Conservation (phyloP, 345 rosid genomes). For the Clausena lansium region DNA sequence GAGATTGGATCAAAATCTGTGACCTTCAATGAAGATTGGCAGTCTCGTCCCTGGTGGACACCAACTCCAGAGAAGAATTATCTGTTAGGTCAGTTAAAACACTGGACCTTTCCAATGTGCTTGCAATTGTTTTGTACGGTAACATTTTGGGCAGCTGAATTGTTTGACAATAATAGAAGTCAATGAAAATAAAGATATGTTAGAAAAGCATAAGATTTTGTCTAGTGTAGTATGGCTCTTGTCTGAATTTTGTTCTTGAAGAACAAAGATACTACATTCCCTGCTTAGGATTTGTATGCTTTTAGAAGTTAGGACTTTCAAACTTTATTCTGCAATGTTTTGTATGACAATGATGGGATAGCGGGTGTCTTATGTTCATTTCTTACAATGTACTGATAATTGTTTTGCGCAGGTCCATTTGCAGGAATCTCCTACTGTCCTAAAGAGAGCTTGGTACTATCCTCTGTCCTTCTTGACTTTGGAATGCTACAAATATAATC, state of each 20-base stretch:
- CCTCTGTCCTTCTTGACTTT: constrained; percentile 14
- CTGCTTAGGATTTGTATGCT: not conserved
- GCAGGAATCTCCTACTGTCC: constrained; percentile 71
- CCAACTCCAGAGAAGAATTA: constrained; percentile 78
- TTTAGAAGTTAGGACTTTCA: not conserved
- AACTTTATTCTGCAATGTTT: not conserved
- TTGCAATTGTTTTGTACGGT: constrained; percentile 2
- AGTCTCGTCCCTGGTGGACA: constrained; percentile 97
- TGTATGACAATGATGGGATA: not conserved
- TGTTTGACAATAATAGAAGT: not conserved
- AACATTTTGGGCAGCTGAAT: constrained; percentile 1
- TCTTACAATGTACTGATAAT: constrained; percentile 7
- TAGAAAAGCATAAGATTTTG: not conserved
- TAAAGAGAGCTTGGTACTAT: constrained; percentile 58
- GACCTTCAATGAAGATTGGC: constrained; percentile 85
- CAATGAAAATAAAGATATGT: not conserved
- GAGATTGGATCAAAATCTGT: constrained; percentile 70
- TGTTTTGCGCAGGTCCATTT: constrained; percentile 67
- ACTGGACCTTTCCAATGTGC: not conserved
- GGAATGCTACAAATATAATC: not conserved
- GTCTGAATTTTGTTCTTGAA: not conserved
- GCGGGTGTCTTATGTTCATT: not conserved
- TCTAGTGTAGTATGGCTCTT: not conserved
- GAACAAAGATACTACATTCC: not conserved
- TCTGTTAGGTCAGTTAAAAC: constrained; percentile 60